Evolutionary conservation across 305 asterid genomes (phyloP).

Genomic region (Solanum hybrid): DNA sequence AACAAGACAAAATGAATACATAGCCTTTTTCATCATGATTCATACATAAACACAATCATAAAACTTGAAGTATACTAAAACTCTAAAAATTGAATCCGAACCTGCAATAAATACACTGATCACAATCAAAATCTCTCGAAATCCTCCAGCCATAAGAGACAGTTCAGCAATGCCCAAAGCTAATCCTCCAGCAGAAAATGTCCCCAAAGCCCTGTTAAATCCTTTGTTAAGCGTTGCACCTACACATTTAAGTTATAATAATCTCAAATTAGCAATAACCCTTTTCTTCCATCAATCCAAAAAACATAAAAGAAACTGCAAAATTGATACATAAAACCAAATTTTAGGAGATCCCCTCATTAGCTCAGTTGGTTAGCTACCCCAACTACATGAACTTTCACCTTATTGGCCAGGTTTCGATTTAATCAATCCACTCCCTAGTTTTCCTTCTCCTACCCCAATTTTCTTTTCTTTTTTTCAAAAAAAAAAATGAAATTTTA

Average conservation of each 20-base stretch:
- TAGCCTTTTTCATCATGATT: background rate
- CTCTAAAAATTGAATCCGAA: background rate
- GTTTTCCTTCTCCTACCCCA: background rate
- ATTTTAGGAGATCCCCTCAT: background rate
- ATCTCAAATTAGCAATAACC: background rate
- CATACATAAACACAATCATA: background rate
- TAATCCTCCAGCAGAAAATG: constrained; percentile 37
- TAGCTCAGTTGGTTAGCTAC: background rate
- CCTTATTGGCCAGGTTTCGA: background rate
- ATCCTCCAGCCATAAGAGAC: constrained; percentile 32
- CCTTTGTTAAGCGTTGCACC: constrained; percentile 49
- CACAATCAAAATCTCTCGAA: constrained; percentile 52
- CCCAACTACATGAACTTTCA: background rate
- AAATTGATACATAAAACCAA: background rate
- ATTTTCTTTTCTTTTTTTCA: background rate
- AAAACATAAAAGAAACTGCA: background rate
- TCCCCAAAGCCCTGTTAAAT: constrained; percentile 39
- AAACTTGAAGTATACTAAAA: background rate
- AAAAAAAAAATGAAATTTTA: background rate
- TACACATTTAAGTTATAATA: background rate
- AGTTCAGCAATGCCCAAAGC: constrained; percentile 33
- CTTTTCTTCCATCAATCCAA: background rate
- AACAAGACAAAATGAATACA: background rate
- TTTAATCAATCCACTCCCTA: background rate
- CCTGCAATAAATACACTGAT: constrained; percentile 76